Base-by-base conservation (phyloP, 306 rosid species). In the Ceratonia siliqua region DNA sequence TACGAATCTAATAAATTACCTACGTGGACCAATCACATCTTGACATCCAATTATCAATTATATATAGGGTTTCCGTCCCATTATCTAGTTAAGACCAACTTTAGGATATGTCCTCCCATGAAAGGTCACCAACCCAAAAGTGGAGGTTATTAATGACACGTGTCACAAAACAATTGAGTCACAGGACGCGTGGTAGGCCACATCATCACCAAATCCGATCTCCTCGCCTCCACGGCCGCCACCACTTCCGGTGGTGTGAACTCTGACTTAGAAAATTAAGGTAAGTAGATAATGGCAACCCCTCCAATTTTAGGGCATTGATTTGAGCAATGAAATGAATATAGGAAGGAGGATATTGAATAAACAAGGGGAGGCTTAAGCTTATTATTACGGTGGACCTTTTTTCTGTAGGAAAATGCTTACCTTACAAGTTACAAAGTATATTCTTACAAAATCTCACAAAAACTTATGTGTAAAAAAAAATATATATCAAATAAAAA, bases 41-140 rank as follows among this genome's bases (percentile, higher is more conserved):
- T 8, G 82, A 77, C 87, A 79, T 56, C n/a, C n/a, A n/a, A n/a
- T n/a, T n/a, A n/a, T n/a, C n/a, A n/a, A n/a, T n/a, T n/a, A n/a
- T n/a, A n/a, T n/a, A n/a, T 71, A 62, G 72, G 66, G 55, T 74
- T 77, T 50, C 48, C 2, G 69, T 25, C 68, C 70, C 79, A 68
- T 30, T 30, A 46, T 48, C 59, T 62, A 46, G 25, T 46, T 61
- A 73, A 50, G 42, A 57, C 65, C 73, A 62, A 49, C 58, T 79
- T 69, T 17, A n/a, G 17, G 15, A 28, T 25, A 48, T 36, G 25
- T 66, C 45, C 42, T 33, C 9, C 33, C 20, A 11, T 53, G 78
- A 82, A 78, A 80, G 77, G 69, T 81, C 85, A 81, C 77, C 80
- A 70, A 71, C 87, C 83, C 82, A 57, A 85, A 81, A 76, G 72